Conservation (phyloP, 1,139 yeast genomes). For the Hemisphaericaspora lyxosophila region DNA sequence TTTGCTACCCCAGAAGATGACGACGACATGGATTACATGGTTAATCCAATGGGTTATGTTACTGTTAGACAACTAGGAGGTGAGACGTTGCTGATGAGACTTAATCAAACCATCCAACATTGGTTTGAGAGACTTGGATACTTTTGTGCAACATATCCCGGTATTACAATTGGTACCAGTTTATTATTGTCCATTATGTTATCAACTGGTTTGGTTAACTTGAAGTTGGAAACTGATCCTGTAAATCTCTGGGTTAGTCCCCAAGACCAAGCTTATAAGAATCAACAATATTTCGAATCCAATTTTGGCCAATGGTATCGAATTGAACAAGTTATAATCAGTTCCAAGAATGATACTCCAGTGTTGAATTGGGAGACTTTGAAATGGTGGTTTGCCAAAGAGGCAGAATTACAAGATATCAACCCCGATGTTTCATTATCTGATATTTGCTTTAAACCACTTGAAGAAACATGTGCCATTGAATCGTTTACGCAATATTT, state of each 20-base stretch:
- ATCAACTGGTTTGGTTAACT: slow-evolving; percentile 52
- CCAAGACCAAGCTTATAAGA: slow-evolving; percentile 64
- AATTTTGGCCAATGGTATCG: slow-evolving; percentile 92
- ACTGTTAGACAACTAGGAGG: slow-evolving; percentile 12
- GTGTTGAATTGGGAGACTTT: slow-evolving; percentile 63
- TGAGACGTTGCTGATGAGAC: slow-evolving; percentile 13
- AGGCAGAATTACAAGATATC: slow-evolving; percentile 47
- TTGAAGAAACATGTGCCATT: slow-evolving; percentile 76
- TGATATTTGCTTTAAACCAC: slow-evolving; percentile 83
- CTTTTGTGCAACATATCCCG: slow-evolving; percentile 61
- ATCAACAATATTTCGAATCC: slow-evolving; percentile 70
- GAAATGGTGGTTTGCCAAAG: slow-evolving; percentile 87
- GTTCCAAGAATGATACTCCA: slow-evolving; percentile 64
- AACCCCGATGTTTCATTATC: slow-evolving; percentile 38
- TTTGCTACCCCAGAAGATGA: slow-evolving; percentile 14
- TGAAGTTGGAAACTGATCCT: slow-evolving; percentile 75
- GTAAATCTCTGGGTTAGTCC: slow-evolving; percentile 89
- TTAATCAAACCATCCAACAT: slow-evolving; percentile 21
- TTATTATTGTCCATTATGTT: slow-evolving; percentile 44
- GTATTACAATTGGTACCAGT: slow-evolving; percentile 48
- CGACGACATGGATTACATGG: slow-evolving; percentile 21
- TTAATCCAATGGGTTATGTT: slow-evolving; percentile 17
- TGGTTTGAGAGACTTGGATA: slow-evolving; percentile 49
- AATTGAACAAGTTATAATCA: slow-evolving; percentile 78
- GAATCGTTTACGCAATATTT: slow-evolving; percentile 91